Evolutionary conservation across 495 filamentous ascomycete genomes (phyloP), one percentile per base, ranked within the genome.

Genomic region (Paragyromitra xinjiangensis): DNA sequence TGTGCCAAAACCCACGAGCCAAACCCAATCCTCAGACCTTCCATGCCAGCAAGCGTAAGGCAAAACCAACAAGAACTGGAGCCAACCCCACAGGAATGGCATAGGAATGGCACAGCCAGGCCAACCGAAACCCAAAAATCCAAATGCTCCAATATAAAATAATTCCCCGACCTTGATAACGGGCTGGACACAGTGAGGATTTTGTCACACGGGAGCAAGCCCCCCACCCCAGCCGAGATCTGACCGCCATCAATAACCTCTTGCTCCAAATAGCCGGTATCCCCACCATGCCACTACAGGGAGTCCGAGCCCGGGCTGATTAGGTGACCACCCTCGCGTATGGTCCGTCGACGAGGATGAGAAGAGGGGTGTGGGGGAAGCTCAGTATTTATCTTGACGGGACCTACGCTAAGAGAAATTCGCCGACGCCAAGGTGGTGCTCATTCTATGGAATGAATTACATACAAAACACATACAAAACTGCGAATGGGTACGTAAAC

Each of bases 11-110:
- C 61, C 61, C 5, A 44, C 42, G 4, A 44, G 42, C 11, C 11
- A 44, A 44, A 8, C 4, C 1, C 51, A 22, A 24, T 19, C 22
- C 48, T 8, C 9, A 55, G 22, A 24, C 51, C 51, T 26, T 39
- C n/a, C 39, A 64, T 24, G 19, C 19, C 39, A 44, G 61, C 19
- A 42, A 64, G 61, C 61, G 26, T 45, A 22, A 55, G 51, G 22
- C 26, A 26, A 12, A 55, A 22, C 19, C 19, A 22, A 22, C 19
- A 22, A 22, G 19, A 22, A 22, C 19, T 22, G 19, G 19, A 22
- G 19, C 51, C 6, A 26, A 55, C 7, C n/a, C 22, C 9, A 55
- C 51, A 26, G 7, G 24, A 19, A 55, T 11, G 22, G 22, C 9
- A 55, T 22, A 26, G 7, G 24, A 19, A 55, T 11, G 22, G 22